Evolutionary conservation across 495 filamentous ascomycete genomes (phyloP).

Genomic region (Barbatosphaeria neglecta): DNA sequence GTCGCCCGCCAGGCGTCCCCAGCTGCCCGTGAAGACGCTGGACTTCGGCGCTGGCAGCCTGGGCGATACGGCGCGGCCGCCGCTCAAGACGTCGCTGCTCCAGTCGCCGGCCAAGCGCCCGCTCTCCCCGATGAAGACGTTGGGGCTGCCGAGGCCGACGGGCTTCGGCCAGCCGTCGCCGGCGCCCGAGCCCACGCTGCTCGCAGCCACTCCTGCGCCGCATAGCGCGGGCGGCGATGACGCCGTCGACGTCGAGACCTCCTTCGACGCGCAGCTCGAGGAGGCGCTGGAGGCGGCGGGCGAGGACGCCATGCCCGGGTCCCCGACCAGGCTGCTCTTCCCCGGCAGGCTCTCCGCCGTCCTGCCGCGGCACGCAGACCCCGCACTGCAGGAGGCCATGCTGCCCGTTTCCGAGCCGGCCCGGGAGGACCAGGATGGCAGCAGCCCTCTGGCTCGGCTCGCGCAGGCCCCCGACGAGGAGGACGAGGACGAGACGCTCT

Average conservation of each 20-base stretch:
- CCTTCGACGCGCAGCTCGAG: neutral
- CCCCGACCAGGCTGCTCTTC: slow-evolving; percentile 26
- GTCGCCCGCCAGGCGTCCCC: slow-evolving; percentile 37
- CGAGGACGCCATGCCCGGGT: slow-evolving; percentile 12
- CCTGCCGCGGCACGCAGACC: slow-evolving; percentile 36
- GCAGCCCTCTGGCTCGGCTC: neutral
- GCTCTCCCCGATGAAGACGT: neutral
- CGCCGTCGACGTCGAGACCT: slow-evolving; percentile 5
- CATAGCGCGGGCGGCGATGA: neutral
- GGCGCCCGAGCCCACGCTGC: slow-evolving; percentile 13
- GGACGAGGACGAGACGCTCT: slow-evolving; percentile 1
- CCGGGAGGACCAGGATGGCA: slow-evolving; percentile 3
- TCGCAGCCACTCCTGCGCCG: slow-evolving; percentile 14
- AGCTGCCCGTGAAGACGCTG: slow-evolving; percentile 23
- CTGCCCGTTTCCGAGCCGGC: slow-evolving; percentile 5
- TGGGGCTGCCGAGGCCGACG: neutral
- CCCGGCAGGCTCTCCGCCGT: slow-evolving; percentile 41
- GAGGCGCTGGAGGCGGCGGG: slow-evolving; percentile 1
- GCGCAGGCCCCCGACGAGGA: neutral
- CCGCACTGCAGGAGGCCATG: slow-evolving; percentile 19
- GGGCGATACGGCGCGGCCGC: slow-evolving; percentile 6
- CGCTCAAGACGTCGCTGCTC: slow-evolving; percentile 29
- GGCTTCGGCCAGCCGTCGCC: slow-evolving; percentile 1
- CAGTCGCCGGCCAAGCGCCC: slow-evolving; percentile 38
- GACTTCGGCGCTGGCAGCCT: neutral